Evolutionary conservation across 2,329 filamentous ascomycete species (phyloP), one percentile per base, ranked within the genome.

Genomic region (Calonectria leucothoes): DNA sequence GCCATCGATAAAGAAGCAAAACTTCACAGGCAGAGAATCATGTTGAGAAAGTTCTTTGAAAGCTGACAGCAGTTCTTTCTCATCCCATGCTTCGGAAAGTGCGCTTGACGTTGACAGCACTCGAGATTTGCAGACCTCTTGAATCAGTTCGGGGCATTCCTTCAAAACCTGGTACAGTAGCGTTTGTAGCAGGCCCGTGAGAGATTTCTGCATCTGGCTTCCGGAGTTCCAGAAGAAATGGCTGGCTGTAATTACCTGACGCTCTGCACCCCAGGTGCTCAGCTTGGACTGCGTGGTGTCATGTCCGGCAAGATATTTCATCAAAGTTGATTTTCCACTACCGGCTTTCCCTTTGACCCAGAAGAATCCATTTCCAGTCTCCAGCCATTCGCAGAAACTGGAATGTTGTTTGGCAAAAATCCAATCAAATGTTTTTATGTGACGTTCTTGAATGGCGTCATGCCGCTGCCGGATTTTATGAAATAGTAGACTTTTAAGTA

Each of bases 1-100:
- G 11, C 59, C 59, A 42, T 63, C 59, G 20, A 63, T 63, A 42
- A 63, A 63, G 37, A 63, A 63, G 37, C 59, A 63, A n/a, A 63
- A 63, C n/a, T 42, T 63, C 1, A 42, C 10, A 25, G 59, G 37
- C 10, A 57, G 20, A 25, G 59, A 63, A 8, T 15, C 15, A 6
- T 63, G 35, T 7, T 7, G n/a, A 27, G 20, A 25, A 10, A 63
- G 37, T 27, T 51, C 35, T 3, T 63, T 42, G 25, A 42, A 42
- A 20, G 37, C 35, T 4, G 6, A 25, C 6, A 63, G 35, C n/a
- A 63, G 37, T 10, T 63, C 59, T 42, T 42, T n/a, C 25, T 27
- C 23, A 45, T 45, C 37, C 59, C 59, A 63, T 20, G 48, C 23
- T 25, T 51, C 48, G 5, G 48, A 15, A 25, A 8, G 6, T 29